Evolutionary conservation across 1,284 basidiomycete genomes (phyloP), one percentile per base, ranked within the genome.

Genomic region (Rhodotorula mucilaginosa): DNA sequence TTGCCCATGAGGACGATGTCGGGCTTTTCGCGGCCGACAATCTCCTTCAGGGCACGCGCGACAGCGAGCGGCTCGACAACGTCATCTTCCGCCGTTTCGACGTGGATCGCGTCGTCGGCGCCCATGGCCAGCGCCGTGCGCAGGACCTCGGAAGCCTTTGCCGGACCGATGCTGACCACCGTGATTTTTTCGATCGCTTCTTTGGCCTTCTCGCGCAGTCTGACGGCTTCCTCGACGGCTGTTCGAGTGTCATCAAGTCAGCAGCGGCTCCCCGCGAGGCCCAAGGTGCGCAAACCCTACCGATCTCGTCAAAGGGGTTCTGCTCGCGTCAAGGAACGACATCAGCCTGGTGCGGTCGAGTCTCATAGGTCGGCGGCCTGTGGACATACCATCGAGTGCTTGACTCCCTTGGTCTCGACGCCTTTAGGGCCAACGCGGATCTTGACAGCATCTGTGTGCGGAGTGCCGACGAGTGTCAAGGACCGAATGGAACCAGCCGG

Each of bases 51-150:
- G 3, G 90, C 87, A 81, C 93, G 92, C 57, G 95, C 93, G 57
- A 97, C 87, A 8, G 90, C 88, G 48, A 95, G 86, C 18, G 93
- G 92, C 80, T 97, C 93, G 1, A 92, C 90, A 0, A 89, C 80
- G 67, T 79, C 75, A 60, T 79, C 80, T 75, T 97, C 94, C 44
- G 89, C 87, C 21, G 90, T 84, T 81, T 93, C 91, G 82, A 99
- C 87, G 82, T 98, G 95, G 77, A 98, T 89, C 66, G 88, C 95
- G 21, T 89, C 85, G 84, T 99, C 96, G 19, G 96, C 97, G 59
- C 96, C 96, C 92, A 99, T 97, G 34, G 97, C 96, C 49, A 99
- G 88, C 0, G 94, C 96, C 0, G 95, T 97, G 69, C 96, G 91
- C 54, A 99, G 87, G 5, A 91, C 94, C 80, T 99, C 97, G 58